These are phyloP conservation scores for Microcyclosporella mali DNA, from an alignment of 2,329 filamentous ascomycete species.

Conservation along the genomic window DNA sequence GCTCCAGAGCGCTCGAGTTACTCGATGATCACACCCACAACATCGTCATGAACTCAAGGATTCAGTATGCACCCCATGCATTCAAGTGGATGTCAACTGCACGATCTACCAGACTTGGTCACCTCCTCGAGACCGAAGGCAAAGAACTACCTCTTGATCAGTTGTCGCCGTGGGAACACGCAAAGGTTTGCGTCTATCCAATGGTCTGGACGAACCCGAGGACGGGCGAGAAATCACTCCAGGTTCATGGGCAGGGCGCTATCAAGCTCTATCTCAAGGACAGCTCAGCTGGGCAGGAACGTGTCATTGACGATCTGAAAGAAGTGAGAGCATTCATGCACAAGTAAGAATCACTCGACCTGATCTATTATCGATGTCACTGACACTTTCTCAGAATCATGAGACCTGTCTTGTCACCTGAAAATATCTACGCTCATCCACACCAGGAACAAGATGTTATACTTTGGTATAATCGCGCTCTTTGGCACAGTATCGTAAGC, in stretches of 20 bases:
- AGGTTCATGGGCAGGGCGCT: constrained; percentile 12
- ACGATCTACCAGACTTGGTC: constrained; percentile 10
- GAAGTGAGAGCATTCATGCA: constrained; percentile 12
- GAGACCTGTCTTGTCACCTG: constrained; percentile 7
- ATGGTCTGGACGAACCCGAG: constrained; percentile 13
- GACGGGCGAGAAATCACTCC: constrained; percentile 8
- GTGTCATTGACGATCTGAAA: constrained; percentile 6
- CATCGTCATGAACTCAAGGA: constrained; percentile 9
- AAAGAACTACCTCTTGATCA: constrained; percentile 8
- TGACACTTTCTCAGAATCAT: constrained; percentile 1
- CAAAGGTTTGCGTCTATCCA: constrained; percentile 11
- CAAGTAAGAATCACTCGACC: background rate
- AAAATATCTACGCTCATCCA: constrained; percentile 11
- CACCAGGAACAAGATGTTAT: constrained; percentile 12
- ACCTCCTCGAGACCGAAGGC: constrained; percentile 11
- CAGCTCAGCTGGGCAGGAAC: constrained; percentile 6
- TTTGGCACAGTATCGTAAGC: constrained; percentile 9
- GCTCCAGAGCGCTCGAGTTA: constrained; percentile 7
- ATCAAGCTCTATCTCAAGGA: constrained; percentile 9
- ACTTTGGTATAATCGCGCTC: constrained; percentile 11
- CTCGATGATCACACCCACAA: constrained; percentile 7
- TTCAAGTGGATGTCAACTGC: constrained; percentile 14
- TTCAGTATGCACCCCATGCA: constrained; percentile 11
- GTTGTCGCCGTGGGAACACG: constrained; percentile 8
- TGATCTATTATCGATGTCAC: no score